phyloP scores from a whole-genome alignment of 2,329 filamentous ascomycete species.

The Ceratocystis diversiconidia region DNA sequence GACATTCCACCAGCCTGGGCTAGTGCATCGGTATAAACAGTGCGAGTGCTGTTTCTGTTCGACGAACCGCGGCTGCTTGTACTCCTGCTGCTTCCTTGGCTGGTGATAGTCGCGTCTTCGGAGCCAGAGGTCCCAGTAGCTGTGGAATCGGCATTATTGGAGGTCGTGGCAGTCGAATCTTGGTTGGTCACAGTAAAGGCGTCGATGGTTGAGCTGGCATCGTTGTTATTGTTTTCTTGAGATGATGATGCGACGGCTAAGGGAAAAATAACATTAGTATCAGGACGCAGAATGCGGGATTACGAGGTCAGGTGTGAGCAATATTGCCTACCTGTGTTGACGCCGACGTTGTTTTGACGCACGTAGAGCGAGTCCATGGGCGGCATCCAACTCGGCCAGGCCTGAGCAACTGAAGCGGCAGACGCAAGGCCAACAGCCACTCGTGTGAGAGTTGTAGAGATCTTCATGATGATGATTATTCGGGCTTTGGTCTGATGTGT shows the following conservation, averaged over 20 bases:
- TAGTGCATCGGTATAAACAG: constrained; percentile 28
- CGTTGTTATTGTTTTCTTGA: neutral
- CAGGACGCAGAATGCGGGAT: neutral
- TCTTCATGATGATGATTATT: constrained; percentile 32
- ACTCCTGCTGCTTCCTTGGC: constrained; percentile 20
- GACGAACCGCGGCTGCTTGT: constrained; percentile 19
- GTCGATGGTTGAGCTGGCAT: neutral
- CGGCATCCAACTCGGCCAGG: constrained; percentile 42
- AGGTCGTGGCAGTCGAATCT: constrained; percentile 19
- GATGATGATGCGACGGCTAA: constrained; percentile 15
- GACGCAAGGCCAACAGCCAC: constrained; percentile 38
- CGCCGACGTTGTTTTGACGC: constrained; percentile 28
- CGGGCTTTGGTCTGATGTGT: neutral
- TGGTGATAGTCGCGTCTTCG: constrained; percentile 22
- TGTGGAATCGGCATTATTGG: constrained; percentile 31
- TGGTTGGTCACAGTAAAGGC: constrained; percentile 11
- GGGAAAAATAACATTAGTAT: neutral
- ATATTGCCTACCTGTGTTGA: constrained; percentile 17
- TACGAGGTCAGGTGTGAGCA: no score
- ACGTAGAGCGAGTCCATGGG: constrained; percentile 37
- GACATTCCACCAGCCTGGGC: constrained; percentile 32
- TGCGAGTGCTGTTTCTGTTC: constrained; percentile 24
- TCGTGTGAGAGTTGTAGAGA: constrained; percentile 32
- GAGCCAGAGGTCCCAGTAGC: constrained; percentile 23
- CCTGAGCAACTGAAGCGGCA: constrained; percentile 37